Conservation (phyloP, 306 rosid species). For the Comarum palustre region DNA sequence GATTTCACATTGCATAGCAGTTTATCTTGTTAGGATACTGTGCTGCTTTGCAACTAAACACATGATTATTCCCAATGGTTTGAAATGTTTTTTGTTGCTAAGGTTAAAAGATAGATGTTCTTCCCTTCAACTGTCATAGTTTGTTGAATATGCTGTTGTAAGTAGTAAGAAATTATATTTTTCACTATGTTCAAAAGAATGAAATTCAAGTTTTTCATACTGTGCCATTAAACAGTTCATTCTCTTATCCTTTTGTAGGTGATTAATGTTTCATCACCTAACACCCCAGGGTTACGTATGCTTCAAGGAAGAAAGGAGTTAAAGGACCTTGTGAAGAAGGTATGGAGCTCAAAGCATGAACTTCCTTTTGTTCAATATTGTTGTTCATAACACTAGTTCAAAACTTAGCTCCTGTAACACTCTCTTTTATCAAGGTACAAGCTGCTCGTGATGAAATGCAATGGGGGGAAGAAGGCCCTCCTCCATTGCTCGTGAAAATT, state of each 20-base stretch:
- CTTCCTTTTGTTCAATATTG: conserved; percentile 8
- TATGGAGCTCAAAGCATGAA: conserved; percentile 35
- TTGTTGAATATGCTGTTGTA: background rate
- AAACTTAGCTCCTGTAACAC: conserved; percentile 25
- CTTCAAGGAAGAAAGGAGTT: conserved; percentile 98
- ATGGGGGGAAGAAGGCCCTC: conserved; percentile 99
- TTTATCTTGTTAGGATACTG: background rate
- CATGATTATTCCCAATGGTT: background rate
- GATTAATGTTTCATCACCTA: conserved; percentile 95
- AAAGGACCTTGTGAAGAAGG: conserved; percentile 94
- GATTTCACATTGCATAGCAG: background rate
- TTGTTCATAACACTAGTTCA: conserved; percentile 14
- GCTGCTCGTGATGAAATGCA: conserved; percentile 99
- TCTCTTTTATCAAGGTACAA: conserved; percentile 60
- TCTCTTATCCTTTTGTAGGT: conserved; percentile 48
- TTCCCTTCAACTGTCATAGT: background rate
- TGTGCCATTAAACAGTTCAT: conserved; percentile 6
- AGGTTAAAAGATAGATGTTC: background rate
- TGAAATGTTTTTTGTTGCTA: background rate
- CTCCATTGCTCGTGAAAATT: conserved; percentile 95
- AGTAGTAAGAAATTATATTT: background rate
- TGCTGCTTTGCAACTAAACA: background rate
- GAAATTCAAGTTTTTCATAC: background rate
- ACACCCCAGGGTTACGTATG: conserved; percentile 96
- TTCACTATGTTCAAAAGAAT: background rate